These are phyloP conservation scores for Annulohypoxylon bovei DNA, from an alignment of 495 filamentous ascomycete species.

Conservation along the genomic window DNA sequence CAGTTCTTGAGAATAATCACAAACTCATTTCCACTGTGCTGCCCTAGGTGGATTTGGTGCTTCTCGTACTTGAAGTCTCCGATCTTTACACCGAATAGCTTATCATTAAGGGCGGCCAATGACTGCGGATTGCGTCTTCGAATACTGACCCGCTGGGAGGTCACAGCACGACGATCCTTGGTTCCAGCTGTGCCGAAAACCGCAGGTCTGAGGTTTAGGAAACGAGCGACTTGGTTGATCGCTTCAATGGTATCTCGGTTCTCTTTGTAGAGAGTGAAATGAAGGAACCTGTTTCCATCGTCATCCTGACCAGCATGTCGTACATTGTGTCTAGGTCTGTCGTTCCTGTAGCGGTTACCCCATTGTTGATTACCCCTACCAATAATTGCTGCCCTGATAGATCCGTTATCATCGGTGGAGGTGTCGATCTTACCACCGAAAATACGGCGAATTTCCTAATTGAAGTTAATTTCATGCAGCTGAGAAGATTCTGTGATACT, in stretches of 20 bases:
- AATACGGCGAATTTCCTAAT: constrained; percentile 58
- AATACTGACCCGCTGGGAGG: constrained; percentile 83
- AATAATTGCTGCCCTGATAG: constrained; percentile 49
- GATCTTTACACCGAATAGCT: constrained; percentile 65
- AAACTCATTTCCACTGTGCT: constrained; percentile 90
- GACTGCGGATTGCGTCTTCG: constrained; percentile 70
- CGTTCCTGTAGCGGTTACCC: constrained; percentile 49
- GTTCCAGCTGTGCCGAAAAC: constrained; percentile 89
- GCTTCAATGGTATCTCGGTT: constrained; percentile 99
- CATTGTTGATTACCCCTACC: constrained; percentile 48
- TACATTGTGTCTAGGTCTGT: constrained; percentile 43
- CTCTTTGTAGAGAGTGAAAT: constrained; percentile 96
- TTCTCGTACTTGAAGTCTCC: constrained; percentile 81
- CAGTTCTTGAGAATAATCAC: constrained; percentile 88
- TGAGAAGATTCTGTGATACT: not conserved
- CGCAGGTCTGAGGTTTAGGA: constrained; percentile 72
- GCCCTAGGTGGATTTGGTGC: constrained; percentile 78
- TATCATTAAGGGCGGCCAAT: constrained; percentile 68
- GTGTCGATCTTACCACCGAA: constrained; percentile 52
- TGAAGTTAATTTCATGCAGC: constrained; percentile 18
- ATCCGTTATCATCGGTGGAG: constrained; percentile 40
- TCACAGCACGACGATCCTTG: constrained; percentile 91
- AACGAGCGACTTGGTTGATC: constrained; percentile 73
- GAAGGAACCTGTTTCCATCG: constrained; percentile 81
- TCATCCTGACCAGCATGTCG: constrained; percentile 28